Conservation (phyloP, 202 grass and related monocot species). For the Carex arenaria region DNA sequence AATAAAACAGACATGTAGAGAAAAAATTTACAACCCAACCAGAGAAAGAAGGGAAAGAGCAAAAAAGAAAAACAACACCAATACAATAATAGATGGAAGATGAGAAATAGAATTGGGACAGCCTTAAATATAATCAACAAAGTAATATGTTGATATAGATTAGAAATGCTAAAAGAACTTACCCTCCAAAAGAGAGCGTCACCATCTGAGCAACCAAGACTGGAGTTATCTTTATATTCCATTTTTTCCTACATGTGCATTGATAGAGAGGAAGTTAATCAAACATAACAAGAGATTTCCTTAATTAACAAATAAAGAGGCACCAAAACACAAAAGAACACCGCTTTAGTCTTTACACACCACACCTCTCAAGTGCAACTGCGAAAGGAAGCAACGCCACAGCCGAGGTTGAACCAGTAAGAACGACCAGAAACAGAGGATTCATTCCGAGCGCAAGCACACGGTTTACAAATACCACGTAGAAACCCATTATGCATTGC, state of each 20-base stretch:
- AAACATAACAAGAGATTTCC: not conserved
- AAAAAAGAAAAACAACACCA: not conserved
- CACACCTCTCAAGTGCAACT: conserved; percentile 30
- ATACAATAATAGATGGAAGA: not conserved
- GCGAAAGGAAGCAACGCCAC: conserved; percentile 46
- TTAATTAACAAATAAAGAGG: not conserved
- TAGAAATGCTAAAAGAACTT: not conserved
- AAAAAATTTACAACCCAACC: not conserved
- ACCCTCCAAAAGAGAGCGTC: conserved; percentile 56
- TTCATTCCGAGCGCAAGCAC: conserved; percentile 31
- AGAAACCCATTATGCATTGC: conserved; percentile 39
- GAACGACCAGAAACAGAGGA: conserved; percentile 35
- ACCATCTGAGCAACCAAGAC: conserved; percentile 34
- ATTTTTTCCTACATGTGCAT: conserved; percentile 45
- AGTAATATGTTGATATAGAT: not conserved
- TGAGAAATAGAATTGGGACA: not conserved
- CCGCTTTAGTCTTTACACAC: not conserved
- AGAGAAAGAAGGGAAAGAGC: not conserved
- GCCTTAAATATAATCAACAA: not conserved
- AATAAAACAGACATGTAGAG: not conserved
- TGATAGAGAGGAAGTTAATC: not conserved
- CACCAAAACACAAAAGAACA: not conserved
- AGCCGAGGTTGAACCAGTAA: conserved; percentile 18
- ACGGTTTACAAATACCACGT: conserved; percentile 32
- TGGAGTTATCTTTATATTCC: conserved; percentile 35